Evolutionary conservation across 345 rosid genomes (phyloP), one percentile per base, ranked within the genome.

Genomic region (Conringia planisiliqua): DNA sequence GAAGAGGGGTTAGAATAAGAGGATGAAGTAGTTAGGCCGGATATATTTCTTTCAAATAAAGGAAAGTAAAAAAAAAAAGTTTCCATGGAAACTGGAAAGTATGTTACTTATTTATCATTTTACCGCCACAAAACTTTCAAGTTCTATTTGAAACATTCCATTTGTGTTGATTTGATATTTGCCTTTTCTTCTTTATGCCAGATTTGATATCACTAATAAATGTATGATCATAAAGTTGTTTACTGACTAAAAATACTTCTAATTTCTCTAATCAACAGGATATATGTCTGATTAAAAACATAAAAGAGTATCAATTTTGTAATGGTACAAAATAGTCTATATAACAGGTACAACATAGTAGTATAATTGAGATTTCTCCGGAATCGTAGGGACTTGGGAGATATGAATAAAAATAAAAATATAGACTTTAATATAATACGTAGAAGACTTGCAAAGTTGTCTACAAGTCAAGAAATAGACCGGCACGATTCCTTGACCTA

Each of bases 41-140:
- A 20, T 20, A 13, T 27, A 20, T 16, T 51, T 35, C 4, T n/a
- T 42, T 18, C 20, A 20, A 35, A 26, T 4, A 38, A 36, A 38
- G 20, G n/a, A 65, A 73, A 57, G 40, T 44, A 0, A 39, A 22
- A 24, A 0, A 39, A 22, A 24, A 16, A 26, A 6, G 48, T 43
- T 44, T 29, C 5, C 27, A 26, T 24, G 26, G 30, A 16, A 55
- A 27, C n/a, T 24, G 26, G 30, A 16, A 55, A 27, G 42, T 11
- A 56, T 69, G 63, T 27, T 16, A 56, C 7, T 44, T 46, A 56
- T 10, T 44, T 46, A 73, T 73, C 77, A 56, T 65, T 56, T 73
- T 73, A 73, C 78, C 78, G 59, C 78, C 66, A 57, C 10, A 73
- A 12, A 43, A 65, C 36, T 16, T 55, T 55, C 1, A 43, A 65